Percentiles rank a stretch among this genome's conserved stretches.
Evolutionary conservation across 495 filamentous ascomycete genomes (phyloP).

Genomic region (Hypoxylon trugodes): DNA sequence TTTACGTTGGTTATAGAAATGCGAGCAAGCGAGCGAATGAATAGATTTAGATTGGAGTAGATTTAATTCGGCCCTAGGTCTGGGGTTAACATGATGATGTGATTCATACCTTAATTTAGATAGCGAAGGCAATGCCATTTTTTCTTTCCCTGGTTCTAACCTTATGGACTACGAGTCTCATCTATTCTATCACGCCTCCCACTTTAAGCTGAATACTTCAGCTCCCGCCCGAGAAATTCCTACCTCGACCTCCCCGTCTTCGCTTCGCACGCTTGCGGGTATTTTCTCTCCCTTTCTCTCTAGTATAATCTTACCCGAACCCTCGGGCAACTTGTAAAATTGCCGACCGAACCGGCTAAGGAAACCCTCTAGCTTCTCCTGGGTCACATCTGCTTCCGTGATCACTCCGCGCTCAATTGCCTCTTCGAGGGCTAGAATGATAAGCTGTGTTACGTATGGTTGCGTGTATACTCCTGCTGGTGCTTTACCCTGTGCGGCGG

Average conservation of each 20-base stretch:
- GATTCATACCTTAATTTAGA: no score
- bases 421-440: conserved; percentile 77
- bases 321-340: conserved; percentile 72
- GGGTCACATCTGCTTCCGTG: conserved; percentile 71
- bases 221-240: conserved; percentile 66
- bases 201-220: conserved; percentile 39
- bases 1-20: no score
- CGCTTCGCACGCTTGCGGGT: conserved; percentile 56
- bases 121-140: no score
- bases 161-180: no score
- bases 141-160: no score
- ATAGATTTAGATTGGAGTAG: not conserved
- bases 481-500: conserved; percentile 59
- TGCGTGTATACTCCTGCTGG: conserved; percentile 91
- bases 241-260: conserved; percentile 66
- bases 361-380: conserved; percentile 76
- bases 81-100: no score
- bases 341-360: conserved; percentile 74
- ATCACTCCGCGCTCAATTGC: conserved; percentile 72
- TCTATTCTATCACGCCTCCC: conserved; percentile 16
- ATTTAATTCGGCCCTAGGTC: no score
- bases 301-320: conserved; percentile 64
- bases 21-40: no score
- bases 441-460: conserved; percentile 79
- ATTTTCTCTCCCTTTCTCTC: conserved; percentile 69